Percentiles rank a stretch among this genome's conserved stretches.
These are phyloP conservation scores for Teunomyces funiuensis DNA, from an alignment of 805 yeast species.

Conservation along the genomic window DNA sequence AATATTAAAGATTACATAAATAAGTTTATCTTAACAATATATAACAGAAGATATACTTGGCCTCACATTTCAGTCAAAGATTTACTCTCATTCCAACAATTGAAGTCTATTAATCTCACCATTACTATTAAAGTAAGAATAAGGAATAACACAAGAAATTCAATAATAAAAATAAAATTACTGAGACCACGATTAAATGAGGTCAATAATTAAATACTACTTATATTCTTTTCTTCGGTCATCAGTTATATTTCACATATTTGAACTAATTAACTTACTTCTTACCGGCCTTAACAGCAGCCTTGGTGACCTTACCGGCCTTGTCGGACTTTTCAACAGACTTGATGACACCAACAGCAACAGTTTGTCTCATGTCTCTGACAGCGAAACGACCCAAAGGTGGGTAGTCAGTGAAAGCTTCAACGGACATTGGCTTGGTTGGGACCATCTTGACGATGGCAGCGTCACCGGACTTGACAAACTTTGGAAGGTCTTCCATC, in stretches of 20 bases:
- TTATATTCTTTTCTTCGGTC: no score
- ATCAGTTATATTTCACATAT: no score
- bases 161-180: background rate
- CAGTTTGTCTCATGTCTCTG: constrained; percentile 99
- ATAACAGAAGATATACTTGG: no score
- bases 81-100: no score
- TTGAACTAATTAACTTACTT: constrained; percentile 47
- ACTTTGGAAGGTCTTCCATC: constrained; percentile 33
- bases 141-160: no score
- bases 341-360: constrained; percentile 99
- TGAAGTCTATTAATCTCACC: no score
- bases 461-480: constrained; percentile 40
- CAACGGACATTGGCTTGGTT: constrained; percentile 46
- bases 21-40: no score
- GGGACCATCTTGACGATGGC: constrained; percentile 44
- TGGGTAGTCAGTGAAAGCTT: constrained; percentile 46
- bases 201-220: background rate
- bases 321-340: constrained; percentile 82
- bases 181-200: background rate
- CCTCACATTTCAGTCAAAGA: no score
- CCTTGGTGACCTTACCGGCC: constrained; percentile 96
- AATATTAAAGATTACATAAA: no score
- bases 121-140: no score
- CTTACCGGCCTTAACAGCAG: constrained; percentile 83
- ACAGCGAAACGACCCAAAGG: constrained; percentile 58